Evolutionary conservation across 306 rosid species (phyloP), one percentile per base, ranked within the genome.

Genomic region (Benincasa hispida): DNA sequence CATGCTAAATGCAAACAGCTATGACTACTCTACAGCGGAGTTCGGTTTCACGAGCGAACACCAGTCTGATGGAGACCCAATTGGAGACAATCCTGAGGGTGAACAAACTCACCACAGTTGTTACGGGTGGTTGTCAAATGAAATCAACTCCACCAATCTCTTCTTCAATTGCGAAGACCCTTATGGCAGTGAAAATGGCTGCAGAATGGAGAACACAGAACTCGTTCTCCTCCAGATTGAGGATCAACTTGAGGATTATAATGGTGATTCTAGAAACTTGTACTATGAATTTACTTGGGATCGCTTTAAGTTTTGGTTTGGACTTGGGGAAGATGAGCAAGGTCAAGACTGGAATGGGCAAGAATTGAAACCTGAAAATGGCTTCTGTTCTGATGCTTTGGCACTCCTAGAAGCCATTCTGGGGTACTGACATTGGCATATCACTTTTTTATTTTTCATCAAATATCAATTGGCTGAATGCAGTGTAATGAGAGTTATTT

Each of bases 341-440:
- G 24, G 25, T 25, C 21, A 48, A 1, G 61, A 41, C 45, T 18
- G 72, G 8, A 28, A 30, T 55, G 73, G 18, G 67, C 84, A 77
- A 24, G 84, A 79, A 53, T 22, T 77, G 9, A 73, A 37, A 67
- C 13, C 42, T 13, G 19, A 60, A n/a, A n/a, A 32, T 25, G 77
- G 57, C 42, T 28, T 73, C 41, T 8, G 8, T 10, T 28, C 39
- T 24, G 77, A 50, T 22, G 89, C 67, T 15, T 45, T 72, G 13
- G 82, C 58, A 25, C 21, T 81, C 27, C 76, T 2, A 41, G 86
- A 80, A 34, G 28, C 83, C 35, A 50, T 84, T 14, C 76, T 83
- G 5, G 89, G 86, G 35, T 65, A 87, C 51, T 78, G n/a, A 11
- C 2, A 11, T 21, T 24, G 70, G 15, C 70, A 62, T 61, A n/a